Evolutionary conservation across 2,329 filamentous ascomycete species (phyloP).

Genomic region (Phaeosphaeria sp.): DNA sequence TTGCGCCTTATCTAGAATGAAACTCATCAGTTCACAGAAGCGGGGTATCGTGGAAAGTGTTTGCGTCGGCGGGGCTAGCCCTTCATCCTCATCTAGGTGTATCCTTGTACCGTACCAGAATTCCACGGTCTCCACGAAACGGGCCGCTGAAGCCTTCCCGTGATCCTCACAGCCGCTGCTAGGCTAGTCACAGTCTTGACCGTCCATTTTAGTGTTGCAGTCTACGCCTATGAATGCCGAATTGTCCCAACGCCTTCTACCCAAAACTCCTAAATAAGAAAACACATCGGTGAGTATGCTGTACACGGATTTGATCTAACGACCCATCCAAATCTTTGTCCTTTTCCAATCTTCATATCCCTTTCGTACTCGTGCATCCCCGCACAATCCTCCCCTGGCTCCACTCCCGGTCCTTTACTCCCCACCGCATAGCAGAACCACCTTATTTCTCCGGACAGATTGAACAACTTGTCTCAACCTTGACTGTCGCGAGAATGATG

Average conservation of each 20-base stretch:
- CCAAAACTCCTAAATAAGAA: not conserved
- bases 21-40: no score
- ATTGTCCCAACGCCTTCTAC: not conserved
- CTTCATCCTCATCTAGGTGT: not conserved
- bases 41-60: no score
- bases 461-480: slow-evolving; percentile 36
- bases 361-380: no score
- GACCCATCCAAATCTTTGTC: no score
- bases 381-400: not conserved
- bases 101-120: not conserved
- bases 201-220: not conserved
- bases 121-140: not conserved
- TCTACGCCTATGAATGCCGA: not conserved
- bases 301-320: not conserved
- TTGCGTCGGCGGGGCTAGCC: no score
- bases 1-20: no score
- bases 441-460: slow-evolving; percentile 15
- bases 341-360: not conserved
- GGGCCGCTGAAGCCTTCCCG: not conserved
- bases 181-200: not conserved
- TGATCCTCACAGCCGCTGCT: not conserved
- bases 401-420: no score
- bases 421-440: not conserved
- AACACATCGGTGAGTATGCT: not conserved
- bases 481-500: slow-evolving; percentile 37